Percentiles rank a stretch among this genome's conserved stretches.
These are phyloP conservation scores for Areca catechu DNA, from an alignment of 176 grass and related monocot species.

Conservation along the genomic window DNA sequence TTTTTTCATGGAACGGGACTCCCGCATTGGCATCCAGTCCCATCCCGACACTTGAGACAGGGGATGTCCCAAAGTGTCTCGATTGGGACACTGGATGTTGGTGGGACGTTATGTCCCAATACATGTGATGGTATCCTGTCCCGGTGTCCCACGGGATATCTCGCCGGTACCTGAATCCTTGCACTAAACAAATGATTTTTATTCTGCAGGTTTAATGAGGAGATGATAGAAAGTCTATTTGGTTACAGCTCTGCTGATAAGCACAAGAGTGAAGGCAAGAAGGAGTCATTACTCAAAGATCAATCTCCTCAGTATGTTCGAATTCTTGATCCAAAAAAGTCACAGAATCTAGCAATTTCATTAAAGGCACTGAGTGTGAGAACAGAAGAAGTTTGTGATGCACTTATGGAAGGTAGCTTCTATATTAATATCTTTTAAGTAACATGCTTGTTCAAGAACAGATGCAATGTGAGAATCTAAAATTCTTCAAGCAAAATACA, in stretches of 20 bases:
- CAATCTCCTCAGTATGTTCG: slow-evolving; percentile 36
- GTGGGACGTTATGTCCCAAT: too few species aligned
- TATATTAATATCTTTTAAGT: background rate
- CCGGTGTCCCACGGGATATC: too few species aligned
- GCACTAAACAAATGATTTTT: background rate
- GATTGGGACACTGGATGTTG: too few species aligned
- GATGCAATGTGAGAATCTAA: too few species aligned
- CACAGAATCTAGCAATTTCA: slow-evolving; percentile 75
- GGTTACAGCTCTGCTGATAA: slow-evolving; percentile 42
- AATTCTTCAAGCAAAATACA: too few species aligned
- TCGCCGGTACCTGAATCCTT: too few species aligned
- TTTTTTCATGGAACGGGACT: too few species aligned
- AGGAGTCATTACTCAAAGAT: slow-evolving; percentile 14
- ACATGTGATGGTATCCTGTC: too few species aligned
- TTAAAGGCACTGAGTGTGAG: slow-evolving; percentile 82
- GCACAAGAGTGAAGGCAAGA: slow-evolving; percentile 27
- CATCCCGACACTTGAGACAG: too few species aligned
- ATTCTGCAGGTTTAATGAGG: slow-evolving; percentile 59
- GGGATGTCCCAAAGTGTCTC: too few species aligned
- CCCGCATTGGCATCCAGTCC: too few species aligned
- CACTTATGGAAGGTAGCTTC: slow-evolving; percentile 60
- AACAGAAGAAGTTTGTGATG: slow-evolving; percentile 46
- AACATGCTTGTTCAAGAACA: too few species aligned
- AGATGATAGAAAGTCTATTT: slow-evolving; percentile 74
- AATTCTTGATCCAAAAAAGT: slow-evolving; percentile 89